These are phyloP conservation scores for Aspergillus sojae DNA, from an alignment of 2,329 filamentous ascomycete species.

Conservation along the genomic window DNA sequence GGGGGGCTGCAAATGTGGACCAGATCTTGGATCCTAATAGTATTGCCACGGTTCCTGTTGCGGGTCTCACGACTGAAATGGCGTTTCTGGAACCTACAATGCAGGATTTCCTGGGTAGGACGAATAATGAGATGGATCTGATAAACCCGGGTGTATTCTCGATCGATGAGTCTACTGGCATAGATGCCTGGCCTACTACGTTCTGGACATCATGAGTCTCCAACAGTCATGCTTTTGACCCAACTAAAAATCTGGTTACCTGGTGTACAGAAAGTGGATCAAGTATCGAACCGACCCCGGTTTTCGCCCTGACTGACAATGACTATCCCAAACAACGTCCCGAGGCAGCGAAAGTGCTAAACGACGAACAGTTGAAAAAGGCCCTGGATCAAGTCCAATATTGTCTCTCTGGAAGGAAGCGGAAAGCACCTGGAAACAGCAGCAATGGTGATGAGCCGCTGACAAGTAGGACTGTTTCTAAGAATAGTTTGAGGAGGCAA, in stretches of 20 bases:
- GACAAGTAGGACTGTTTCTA: not conserved
- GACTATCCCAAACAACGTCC: not conserved
- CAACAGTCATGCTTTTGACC: not conserved
- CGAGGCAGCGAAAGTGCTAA: not conserved
- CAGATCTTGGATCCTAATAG: not conserved
- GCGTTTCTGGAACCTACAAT: conserved; percentile 28
- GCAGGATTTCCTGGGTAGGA: conserved; percentile 27
- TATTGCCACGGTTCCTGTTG: conserved; percentile 10
- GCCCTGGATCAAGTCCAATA: not conserved
- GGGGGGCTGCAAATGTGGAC: not conserved
- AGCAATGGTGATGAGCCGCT: not conserved
- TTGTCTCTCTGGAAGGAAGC: not conserved
- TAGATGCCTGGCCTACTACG: conserved; percentile 9
- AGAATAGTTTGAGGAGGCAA: too few species aligned
- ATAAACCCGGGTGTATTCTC: conserved; percentile 12
- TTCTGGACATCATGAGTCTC: conserved; percentile 14
- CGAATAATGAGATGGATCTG: conserved; percentile 22
- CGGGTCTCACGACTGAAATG: conserved; percentile 27
- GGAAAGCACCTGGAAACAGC: not conserved
- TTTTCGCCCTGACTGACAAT: not conserved
- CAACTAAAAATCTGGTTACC: not conserved
- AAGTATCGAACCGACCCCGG: not conserved
- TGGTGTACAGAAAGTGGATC: not conserved
- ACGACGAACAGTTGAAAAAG: not conserved
- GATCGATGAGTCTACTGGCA: conserved; percentile 6